Evolutionary conservation across 2,329 filamentous ascomycete species (phyloP).

Genomic region (Penicillium hordei): DNA sequence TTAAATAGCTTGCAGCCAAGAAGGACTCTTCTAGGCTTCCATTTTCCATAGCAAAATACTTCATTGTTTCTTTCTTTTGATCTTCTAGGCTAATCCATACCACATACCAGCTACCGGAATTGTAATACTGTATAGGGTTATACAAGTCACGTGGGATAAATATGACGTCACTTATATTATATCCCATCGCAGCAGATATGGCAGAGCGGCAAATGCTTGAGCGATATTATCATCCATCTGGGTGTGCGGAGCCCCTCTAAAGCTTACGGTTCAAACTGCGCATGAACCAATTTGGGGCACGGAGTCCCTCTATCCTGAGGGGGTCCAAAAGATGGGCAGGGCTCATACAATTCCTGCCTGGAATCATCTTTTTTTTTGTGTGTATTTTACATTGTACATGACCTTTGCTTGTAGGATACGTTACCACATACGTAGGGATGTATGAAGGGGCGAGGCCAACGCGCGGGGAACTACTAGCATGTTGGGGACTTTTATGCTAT

Average conservation of each 20-base stretch:
- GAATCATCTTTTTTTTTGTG: background rate
- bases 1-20: too few relatives aligned
- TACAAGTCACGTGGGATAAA: background rate
- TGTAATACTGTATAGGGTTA: background rate
- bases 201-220: background rate
- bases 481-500: background rate
- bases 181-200: background rate
- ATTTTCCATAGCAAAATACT: too few relatives aligned
- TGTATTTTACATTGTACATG: background rate
- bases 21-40: too few relatives aligned
- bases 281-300: background rate
- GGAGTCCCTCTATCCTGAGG: background rate
- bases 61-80: too few relatives aligned
- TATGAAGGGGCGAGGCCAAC: background rate
- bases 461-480: too few relatives aligned
- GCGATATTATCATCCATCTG: too few relatives aligned
- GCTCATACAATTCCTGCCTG: background rate
- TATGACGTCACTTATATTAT: background rate
- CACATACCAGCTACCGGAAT: too few relatives aligned
- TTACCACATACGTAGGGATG: background rate
- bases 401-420: background rate
- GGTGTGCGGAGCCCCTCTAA: background rate
- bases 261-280: background rate
- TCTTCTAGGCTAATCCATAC: too few relatives aligned
- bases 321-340: background rate